phyloP scores from a whole-genome alignment of 148 eudicot genomes.

The Fagopyrum tataricum region DNA sequence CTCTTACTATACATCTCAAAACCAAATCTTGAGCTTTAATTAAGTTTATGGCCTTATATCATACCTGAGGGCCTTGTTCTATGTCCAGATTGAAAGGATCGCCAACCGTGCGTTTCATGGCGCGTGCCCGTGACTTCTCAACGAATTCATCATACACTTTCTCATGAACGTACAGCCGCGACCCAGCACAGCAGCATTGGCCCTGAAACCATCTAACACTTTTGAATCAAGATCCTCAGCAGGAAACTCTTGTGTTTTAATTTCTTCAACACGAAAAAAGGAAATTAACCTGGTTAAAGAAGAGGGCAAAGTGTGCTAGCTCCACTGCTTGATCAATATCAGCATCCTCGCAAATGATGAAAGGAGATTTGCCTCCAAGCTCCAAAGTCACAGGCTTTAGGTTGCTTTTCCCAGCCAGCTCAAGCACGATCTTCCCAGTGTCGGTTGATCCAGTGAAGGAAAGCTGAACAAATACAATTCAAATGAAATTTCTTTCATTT shows the following conservation, averaged over 20 bases:
- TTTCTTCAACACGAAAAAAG: too few relatives aligned
- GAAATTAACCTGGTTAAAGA: constrained; percentile 34
- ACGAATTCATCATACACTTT: constrained; percentile 70
- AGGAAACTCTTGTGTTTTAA: neutral
- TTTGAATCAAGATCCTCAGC: neutral
- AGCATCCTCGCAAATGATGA: constrained; percentile 10
- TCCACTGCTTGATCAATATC: constrained; percentile 14
- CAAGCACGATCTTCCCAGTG: constrained; percentile 3
- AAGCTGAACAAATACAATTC: neutral
- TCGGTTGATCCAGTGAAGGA: constrained; percentile 12
- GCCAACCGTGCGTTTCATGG: constrained; percentile 69
- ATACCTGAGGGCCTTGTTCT: constrained; percentile 99
- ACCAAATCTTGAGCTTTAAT: neutral
- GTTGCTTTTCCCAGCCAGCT: constrained; percentile 9
- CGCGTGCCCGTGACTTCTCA: constrained; percentile 87
- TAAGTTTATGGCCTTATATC: neutral
- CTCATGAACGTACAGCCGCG: constrained; percentile 87
- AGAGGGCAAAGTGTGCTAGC: constrained; percentile 12
- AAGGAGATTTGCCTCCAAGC: constrained; percentile 16
- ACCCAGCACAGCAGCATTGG: constrained; percentile 97
- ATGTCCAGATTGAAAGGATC: constrained; percentile 82
- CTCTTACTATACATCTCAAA: neutral
- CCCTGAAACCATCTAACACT: constrained; percentile 43
- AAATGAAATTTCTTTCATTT: too few relatives aligned
- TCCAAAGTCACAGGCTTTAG: constrained; percentile 7